Evolutionary conservation across 1,284 basidiomycete genomes (phyloP).

Genomic region (Irpex sp.): DNA sequence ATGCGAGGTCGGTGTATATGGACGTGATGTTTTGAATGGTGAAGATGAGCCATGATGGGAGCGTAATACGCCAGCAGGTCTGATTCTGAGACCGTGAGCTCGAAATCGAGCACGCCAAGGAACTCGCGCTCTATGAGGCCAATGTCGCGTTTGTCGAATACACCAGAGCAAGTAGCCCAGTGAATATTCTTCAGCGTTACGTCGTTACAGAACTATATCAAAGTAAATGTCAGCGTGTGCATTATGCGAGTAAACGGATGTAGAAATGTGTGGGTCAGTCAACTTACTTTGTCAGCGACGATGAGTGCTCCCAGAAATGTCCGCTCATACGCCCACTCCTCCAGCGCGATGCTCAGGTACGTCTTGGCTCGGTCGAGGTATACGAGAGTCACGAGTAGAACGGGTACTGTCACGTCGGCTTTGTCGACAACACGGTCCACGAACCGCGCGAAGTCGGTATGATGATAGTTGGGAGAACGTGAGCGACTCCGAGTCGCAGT

Average conservation of each 20-base stretch:
- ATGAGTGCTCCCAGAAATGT: slow-evolving; percentile 74
- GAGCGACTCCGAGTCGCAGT: not conserved
- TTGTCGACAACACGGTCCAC: slow-evolving; percentile 32
- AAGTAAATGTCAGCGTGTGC: slow-evolving; percentile 15
- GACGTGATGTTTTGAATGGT: not conserved
- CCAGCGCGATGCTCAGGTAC: slow-evolving; percentile 69
- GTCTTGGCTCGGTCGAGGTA: slow-evolving; percentile 71
- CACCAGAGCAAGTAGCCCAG: slow-evolving; percentile 74
- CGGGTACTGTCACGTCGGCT: slow-evolving; percentile 64
- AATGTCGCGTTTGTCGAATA: slow-evolving; percentile 74
- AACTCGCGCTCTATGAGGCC: slow-evolving; percentile 77
- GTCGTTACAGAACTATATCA: slow-evolving; percentile 61
- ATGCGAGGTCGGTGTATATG: not conserved
- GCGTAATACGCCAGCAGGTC: slow-evolving; percentile 63
- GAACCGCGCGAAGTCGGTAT: not conserved
- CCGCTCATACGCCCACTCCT: slow-evolving; percentile 74
- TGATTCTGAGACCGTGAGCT: slow-evolving; percentile 57
- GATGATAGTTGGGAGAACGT: too few relatives aligned
- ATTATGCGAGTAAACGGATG: not conserved
- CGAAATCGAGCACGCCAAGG: slow-evolving; percentile 71
- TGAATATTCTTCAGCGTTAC: slow-evolving; percentile 77
- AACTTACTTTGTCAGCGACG: slow-evolving; percentile 64
- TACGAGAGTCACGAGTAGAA: slow-evolving; percentile 60
- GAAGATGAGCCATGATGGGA: slow-evolving; percentile 30
- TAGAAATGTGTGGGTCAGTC: not conserved